Base-by-base conservation (phyloP, 2,329 filamentous ascomycete species). In the Hymenotorrendiella dingleyae region DNA sequence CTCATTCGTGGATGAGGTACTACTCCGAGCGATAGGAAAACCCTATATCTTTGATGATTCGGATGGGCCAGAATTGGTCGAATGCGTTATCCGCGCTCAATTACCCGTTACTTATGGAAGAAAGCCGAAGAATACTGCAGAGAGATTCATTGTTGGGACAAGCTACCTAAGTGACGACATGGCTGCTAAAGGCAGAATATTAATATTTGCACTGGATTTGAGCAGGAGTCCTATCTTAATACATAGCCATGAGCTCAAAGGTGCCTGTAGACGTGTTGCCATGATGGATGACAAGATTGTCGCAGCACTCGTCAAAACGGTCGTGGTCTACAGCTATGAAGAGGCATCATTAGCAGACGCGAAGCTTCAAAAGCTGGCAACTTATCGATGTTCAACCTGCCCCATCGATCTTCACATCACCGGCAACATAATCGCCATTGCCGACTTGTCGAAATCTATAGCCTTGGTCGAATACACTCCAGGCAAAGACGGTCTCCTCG, bases 381-480 rank as follows among this genome's bases (percentile, higher is more conserved):
- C 80, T 2, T 94, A 89, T 62, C 79, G 89, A 10, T 85, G 87
- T 2, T 80, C 88, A 2, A 94, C 89, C 0, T 86, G 86, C 23
- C 90, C 93, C 0, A 78, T 94, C 12, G 86, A 91, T 53, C 63
- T 97, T 6, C 80, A 82, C 8, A 75, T 96, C 11, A 77, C 79
- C 1, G 84, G 76, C 1, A 81, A 83, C 53, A 72, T 78, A 19
- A 90, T 98, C 49, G 87, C 86, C 0, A 81, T 97, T 8, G 86
- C 84, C 0, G 93, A 98, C 59, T 68, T 98, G 34, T 96, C 95
- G 86, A 96, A 97, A 66, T 94, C 87, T 1, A 71, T 94, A 19
- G 82, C 84, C 1, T 68, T 97, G 5, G 70, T 96, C 7, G 73
- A 93, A 58, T 93, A 84, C 58, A 69, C 72, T 0, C 72, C 73